Evolutionary conservation across 179 eudicot genomes (phyloP).

Genomic region (Silene vulgaris): DNA sequence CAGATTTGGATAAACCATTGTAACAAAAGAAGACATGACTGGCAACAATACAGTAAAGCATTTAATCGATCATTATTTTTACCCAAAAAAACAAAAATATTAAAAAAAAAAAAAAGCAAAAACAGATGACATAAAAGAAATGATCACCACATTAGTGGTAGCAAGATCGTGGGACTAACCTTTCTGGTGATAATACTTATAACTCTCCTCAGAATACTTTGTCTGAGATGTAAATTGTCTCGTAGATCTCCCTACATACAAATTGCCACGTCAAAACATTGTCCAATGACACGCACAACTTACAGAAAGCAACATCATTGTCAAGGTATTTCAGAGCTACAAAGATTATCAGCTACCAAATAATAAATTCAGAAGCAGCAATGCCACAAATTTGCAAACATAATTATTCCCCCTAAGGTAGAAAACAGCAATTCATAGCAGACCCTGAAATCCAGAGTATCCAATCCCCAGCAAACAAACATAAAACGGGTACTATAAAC

Average conservation of each 20-base stretch:
- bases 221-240: conserved; percentile 66
- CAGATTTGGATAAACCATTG: conserved; percentile 19
- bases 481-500: not conserved
- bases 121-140: not conserved
- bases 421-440: not conserved
- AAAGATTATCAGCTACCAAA: not conserved
- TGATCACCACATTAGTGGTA: not conserved
- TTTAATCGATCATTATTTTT: not conserved
- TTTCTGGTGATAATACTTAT: conserved; percentile 48
- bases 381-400: conserved; percentile 5
- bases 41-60: not conserved
- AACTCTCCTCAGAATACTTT: conserved; percentile 62
- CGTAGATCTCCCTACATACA: conserved; percentile 70
- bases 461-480: conserved; percentile 7
- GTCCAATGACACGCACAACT: not conserved
- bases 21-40: conserved; percentile 10
- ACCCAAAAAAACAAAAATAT: not conserved
- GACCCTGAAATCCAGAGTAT: not conserved
- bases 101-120: not conserved
- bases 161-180: conserved; percentile 40
- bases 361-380: not conserved
- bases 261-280: conserved; percentile 12
- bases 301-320: conserved; percentile 9
- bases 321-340: not conserved
- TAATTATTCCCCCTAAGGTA: not conserved